Evolutionary conservation across 2,329 filamentous ascomycete genomes (phyloP), one percentile per base, ranked within the genome.

Genomic region (Ophiostoma piceae): DNA sequence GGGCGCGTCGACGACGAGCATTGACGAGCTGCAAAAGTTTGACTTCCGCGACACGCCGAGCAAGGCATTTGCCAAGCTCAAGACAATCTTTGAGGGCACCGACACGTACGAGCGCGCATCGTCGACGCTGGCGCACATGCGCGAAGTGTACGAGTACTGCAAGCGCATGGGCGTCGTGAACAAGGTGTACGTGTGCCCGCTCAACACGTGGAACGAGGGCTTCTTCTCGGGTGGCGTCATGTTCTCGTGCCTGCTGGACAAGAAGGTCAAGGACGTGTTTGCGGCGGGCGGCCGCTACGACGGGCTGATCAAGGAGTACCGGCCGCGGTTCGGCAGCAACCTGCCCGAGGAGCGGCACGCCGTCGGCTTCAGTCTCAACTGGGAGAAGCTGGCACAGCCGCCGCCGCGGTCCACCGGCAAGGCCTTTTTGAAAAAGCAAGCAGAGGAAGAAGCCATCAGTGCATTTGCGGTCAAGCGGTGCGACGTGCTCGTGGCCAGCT

Each of bases 251-350:
- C 81, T 97, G 1, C 92, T 94, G 73, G 94, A 98, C 77, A 89
- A 87, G 72, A 96, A 92, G 77, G 86, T 90, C 72, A 89, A 87
- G 74, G 90, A 95, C 74, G 92, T 98, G 0, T 92, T 98, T 76
- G 95, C 94, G 6, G 95, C 94, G 41, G 95, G 96, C 67, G 95
- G 95, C 2, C 88, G 95, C 67, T 99, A 99, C 77, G 96, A 99
- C 77, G 88, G 88, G 66, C 82, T 99, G 26, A 94, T 99, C 73
- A 88, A 89, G 77, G 91, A 96, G 72, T 91, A 96, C 76, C 87
- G 89, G 9, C 91, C 91, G 5, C 90, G 88, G 73, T 85, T 88
- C 60, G 83, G 87, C 57, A 84, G 83, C 32, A 71, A 69, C 22
- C 85, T 85, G 70, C 82, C 85, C 62, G 84, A 87, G 69, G 88